Percentiles rank a stretch among this genome's conserved stretches.
Conservation (phyloP, 305 asterid genomes). For the Fraxinus floribunda region DNA sequence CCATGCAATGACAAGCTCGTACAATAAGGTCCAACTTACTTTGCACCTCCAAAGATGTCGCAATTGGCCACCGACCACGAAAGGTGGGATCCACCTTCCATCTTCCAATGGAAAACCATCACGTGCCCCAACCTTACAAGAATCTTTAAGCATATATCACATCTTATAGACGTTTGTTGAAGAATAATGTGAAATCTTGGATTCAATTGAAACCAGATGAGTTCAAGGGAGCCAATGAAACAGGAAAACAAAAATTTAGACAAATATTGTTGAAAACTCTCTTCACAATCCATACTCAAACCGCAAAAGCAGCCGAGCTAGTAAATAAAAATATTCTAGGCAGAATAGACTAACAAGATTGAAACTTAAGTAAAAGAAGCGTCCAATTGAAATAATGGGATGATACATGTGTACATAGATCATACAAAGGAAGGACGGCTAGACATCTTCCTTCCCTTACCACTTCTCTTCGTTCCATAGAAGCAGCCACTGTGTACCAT, state of each 20-base stretch:
- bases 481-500: background rate
- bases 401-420: background rate
- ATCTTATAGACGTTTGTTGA: background rate
- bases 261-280: background rate
- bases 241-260: background rate
- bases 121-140: background rate
- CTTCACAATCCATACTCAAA: background rate
- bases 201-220: background rate
- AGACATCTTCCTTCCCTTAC: background rate
- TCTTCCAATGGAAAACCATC: background rate
- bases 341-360: background rate
- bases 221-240: background rate
- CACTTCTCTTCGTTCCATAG: background rate
- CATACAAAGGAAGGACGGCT: conserved; percentile 2
- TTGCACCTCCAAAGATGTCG: background rate
- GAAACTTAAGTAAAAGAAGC: background rate
- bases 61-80: background rate
- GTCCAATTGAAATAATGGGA: conserved; percentile 3
- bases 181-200: background rate
- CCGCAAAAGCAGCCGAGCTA: background rate
- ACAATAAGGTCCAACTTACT: background rate
- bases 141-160: background rate
- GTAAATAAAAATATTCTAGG: background rate
- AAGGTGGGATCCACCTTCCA: background rate
- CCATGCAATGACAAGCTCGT: background rate